These are phyloP conservation scores for Pseudognaphalium luteoalbum DNA, from an alignment of 129 eudicot genomes.

Conservation along the genomic window DNA sequence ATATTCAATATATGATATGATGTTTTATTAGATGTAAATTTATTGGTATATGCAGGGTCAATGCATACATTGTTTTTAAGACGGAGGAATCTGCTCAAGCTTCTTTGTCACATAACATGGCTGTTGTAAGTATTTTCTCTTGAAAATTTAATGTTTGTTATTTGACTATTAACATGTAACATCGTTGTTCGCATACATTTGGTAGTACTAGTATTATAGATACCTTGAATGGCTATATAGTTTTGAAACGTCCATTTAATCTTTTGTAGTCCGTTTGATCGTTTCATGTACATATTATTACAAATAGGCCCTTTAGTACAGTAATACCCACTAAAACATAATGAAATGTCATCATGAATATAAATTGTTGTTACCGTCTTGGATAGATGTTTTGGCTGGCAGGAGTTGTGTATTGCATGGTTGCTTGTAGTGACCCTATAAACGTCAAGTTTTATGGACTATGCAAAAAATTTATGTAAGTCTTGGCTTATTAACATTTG, in stretches of 20 bases:
- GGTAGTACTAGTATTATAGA: background rate
- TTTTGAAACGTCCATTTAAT: background rate
- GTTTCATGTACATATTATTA: background rate
- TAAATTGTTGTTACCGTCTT: too few species aligned
- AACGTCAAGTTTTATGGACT: slow-evolving; percentile 8
- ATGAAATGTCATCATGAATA: background rate
- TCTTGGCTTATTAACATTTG: too few species aligned
- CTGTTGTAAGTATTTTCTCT: slow-evolving; percentile 61
- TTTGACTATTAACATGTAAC: background rate
- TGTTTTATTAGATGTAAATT: slow-evolving; percentile 1
- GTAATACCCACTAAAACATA: background rate
- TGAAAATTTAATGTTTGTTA: slow-evolving; percentile 5
- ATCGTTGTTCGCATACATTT: background rate
- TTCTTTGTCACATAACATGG: slow-evolving; percentile 91
- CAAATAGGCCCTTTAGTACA: background rate
- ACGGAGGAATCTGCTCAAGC: slow-evolving; percentile 81
- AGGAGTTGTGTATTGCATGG: background rate
- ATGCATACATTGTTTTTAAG: slow-evolving; percentile 84
- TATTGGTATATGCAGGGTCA: slow-evolving; percentile 61
- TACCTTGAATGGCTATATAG: background rate
- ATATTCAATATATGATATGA: background rate
- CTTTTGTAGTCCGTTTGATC: background rate
- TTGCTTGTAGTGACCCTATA: background rate
- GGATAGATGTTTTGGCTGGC: too few species aligned
- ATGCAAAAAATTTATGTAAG: background rate